Percentiles rank a stretch among this genome's conserved stretches.
These are phyloP conservation scores for Dothistroma septosporum DNA, from an alignment of 2,329 filamentous ascomycete genomes.

Conservation along the genomic window DNA sequence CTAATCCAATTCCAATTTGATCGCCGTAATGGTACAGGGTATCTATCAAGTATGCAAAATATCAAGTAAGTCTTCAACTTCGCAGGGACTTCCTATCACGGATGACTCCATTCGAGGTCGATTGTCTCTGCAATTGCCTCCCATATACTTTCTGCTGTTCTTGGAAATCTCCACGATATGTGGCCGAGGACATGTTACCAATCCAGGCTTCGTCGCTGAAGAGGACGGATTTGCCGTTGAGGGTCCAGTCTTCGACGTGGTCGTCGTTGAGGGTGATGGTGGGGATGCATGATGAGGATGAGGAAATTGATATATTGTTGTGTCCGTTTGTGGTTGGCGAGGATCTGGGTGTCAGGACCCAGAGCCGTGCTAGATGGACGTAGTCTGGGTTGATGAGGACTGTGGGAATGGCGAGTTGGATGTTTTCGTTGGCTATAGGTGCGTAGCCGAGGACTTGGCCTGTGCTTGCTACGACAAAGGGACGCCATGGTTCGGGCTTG, in stretches of 20 bases:
- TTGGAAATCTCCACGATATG: slow-evolving; percentile 18
- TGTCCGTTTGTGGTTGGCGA: not conserved
- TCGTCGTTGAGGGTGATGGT: not conserved
- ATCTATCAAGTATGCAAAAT: slow-evolving; percentile 1
- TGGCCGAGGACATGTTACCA: slow-evolving; percentile 18
- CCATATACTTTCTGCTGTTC: slow-evolving; percentile 24
- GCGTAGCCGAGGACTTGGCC: slow-evolving; percentile 32
- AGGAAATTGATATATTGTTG: not conserved
- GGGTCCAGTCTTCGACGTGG: slow-evolving; percentile 34
- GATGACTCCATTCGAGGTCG: slow-evolving; percentile 4
- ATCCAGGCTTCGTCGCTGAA: slow-evolving; percentile 38
- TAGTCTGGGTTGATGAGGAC: slow-evolving; percentile 32
- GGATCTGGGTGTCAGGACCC: slow-evolving; percentile 38
- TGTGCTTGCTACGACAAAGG: slow-evolving; percentile 25
- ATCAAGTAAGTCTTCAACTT: not conserved
- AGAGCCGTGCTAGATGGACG: slow-evolving; percentile 33
- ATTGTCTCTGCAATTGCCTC: slow-evolving; percentile 3
- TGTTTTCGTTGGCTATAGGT: slow-evolving; percentile 21
- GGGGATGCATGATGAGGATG: not conserved
- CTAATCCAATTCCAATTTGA: not conserved
- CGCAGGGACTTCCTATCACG: slow-evolving; percentile 3
- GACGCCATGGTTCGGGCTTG: slow-evolving; percentile 29
- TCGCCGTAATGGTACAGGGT: slow-evolving; percentile 14
- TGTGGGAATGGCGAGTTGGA: slow-evolving; percentile 29
- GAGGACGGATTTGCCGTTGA: slow-evolving; percentile 39